phyloP scores from a whole-genome alignment of 768 basidiomycete species.

The Pleurotus pulmonarius region DNA sequence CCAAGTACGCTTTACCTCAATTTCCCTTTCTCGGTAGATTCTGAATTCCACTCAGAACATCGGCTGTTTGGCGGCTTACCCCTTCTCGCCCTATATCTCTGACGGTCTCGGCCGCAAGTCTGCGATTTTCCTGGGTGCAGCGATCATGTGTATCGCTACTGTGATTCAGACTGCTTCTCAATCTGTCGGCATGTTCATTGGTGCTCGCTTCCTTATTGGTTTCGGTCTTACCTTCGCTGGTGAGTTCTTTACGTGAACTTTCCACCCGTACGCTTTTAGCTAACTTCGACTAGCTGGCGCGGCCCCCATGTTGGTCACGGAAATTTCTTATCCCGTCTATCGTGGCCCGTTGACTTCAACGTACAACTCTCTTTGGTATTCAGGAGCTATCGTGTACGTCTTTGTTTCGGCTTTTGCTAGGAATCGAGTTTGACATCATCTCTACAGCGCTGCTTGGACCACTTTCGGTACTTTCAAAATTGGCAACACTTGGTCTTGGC shows the following conservation, averaged over 20 bases:
- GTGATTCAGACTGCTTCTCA: constrained; percentile 70
- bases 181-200: constrained; percentile 76
- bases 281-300: constrained; percentile 45
- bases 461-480: constrained; percentile 81
- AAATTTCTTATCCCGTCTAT: constrained; percentile 81
- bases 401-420: constrained; percentile 1
- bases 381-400: constrained; percentile 70
- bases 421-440: not conserved
- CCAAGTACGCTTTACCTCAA: constrained; percentile 42
- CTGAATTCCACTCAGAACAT: constrained; percentile 46
- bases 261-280: not conserved
- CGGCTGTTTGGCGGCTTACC: constrained; percentile 63
- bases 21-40: not conserved
- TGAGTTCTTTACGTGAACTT: constrained; percentile 17
- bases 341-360: constrained; percentile 74
- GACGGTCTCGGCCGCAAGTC: constrained; percentile 68
- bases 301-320: constrained; percentile 81
- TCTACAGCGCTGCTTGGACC: constrained; percentile 69
- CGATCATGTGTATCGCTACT: constrained; percentile 67
- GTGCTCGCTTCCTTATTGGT: constrained; percentile 74
- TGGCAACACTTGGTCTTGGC: constrained; percentile 71
- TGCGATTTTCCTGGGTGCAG: constrained; percentile 64
- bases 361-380: constrained; percentile 87
- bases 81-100: constrained; percentile 67
- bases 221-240: constrained; percentile 74